Conservation (phyloP, 768 basidiomycete species). For the Trametes punicea region DNA sequence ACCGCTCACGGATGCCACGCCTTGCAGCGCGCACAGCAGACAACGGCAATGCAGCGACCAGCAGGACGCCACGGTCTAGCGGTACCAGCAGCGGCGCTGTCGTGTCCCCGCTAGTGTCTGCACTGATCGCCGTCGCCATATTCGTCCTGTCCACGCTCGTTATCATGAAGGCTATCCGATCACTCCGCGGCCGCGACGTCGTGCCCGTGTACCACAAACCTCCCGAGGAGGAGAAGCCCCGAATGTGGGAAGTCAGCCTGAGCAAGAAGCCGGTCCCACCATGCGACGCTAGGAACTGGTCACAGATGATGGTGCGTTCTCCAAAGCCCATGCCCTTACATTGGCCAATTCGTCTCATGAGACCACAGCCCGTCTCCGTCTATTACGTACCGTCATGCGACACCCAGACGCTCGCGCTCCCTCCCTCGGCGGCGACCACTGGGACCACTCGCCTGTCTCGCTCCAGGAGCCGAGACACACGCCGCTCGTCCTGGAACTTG, state of each 20-base stretch:
- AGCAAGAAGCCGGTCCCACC: not conserved
- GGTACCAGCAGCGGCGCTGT: not conserved
- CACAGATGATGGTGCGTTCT: conserved; percentile 4
- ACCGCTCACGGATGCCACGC: not conserved
- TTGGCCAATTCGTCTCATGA: not conserved
- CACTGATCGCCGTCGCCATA: conserved; percentile 2
- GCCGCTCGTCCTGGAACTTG: not conserved
- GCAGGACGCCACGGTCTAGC: not conserved
- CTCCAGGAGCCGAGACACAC: not conserved
- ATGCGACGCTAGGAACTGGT: not conserved
- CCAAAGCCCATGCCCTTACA: not conserved
- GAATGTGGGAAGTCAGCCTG: conserved; percentile 1
- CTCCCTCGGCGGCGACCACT: not conserved
- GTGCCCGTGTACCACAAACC: not conserved
- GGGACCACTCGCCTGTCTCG: not conserved
- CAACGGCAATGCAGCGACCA: not conserved
- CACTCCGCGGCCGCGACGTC: not conserved
- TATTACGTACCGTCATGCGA: not conserved
- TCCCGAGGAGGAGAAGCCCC: conserved; percentile 2
- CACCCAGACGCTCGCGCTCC: not conserved
- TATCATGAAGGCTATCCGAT: not conserved
- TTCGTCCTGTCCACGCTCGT: conserved; percentile 2
- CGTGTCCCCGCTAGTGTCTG: not conserved
- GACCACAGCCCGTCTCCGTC: not conserved
- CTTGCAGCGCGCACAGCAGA: not conserved